Evolutionary conservation across 163 green algal species (phyloP), one percentile per base, ranked within the genome.

Genomic region (Scenedesmus sp.): DNA sequence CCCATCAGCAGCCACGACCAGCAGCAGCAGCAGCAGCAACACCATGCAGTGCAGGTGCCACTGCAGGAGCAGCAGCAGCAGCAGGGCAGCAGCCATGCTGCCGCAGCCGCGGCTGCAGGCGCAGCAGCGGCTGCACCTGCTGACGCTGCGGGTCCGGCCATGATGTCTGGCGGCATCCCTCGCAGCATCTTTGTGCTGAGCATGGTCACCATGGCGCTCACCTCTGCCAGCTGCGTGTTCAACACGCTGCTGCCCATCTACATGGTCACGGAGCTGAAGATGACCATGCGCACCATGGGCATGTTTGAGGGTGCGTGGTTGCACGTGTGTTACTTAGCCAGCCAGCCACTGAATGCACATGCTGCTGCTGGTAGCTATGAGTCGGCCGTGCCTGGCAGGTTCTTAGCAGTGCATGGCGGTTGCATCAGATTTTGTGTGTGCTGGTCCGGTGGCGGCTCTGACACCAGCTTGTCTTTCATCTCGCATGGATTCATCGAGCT

Each of bases 211-310:
- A 94, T 93, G 52, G 79, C 88, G 4, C 89, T 96, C 4, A 96
- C 94, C 0, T 91, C 92, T 52, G 91, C 94, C 2, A 93, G 82
- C 76, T 96, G 92, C 82, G 94, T 96, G n/a, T 96, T 96, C 91
- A 95, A 96, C 86, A 95, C 92, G 3, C 88, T 95, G 89, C 91
- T 96, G 67, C 94, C 94, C 79, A 94, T 96, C 34, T 96, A 96
- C 90, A 95, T 96, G 92, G 94, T 95, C 59, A 90, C 93, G 4
- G 95, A 96, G 93, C 92, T 96, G 4, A 96, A 96, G 84, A 96
- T 96, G 94, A 94, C 86, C 6, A 96, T 96, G 94, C 73, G 87
- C 3, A 94, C 88, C 60, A 95, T 96, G 93, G 95, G 95, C 87
- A 94, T 96, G 92, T 96, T 96, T 92, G 95, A 96, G 91, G 95